Conservation (phyloP, 2,329 filamentous ascomycete species). For the Tolypocladium inflatum region DNA sequence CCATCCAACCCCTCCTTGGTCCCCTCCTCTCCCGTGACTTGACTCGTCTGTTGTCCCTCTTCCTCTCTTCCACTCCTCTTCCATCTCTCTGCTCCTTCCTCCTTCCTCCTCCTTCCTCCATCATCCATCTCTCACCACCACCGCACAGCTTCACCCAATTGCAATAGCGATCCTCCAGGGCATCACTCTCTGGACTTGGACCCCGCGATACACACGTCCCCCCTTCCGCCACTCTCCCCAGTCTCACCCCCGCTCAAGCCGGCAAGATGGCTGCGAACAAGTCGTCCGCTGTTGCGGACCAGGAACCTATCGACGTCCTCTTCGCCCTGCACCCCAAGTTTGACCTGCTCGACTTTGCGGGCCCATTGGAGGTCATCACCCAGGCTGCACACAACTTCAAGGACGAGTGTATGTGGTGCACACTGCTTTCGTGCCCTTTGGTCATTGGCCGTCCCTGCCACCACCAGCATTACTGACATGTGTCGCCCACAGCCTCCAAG, state of each 20-base stretch:
- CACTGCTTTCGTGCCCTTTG: background rate
- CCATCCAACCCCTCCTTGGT: background rate
- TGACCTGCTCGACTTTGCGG: conserved; percentile 48
- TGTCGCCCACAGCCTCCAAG: conserved; percentile 32
- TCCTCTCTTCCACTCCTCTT: background rate
- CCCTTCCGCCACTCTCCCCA: conserved; percentile 8
- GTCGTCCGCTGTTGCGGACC: conserved; percentile 47
- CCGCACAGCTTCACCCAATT: conserved; percentile 8
- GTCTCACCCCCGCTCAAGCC: conserved; percentile 7
- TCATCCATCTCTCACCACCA: conserved; percentile 11
- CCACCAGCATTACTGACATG: conserved; percentile 4
- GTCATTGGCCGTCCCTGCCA: background rate
- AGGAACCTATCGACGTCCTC: conserved; percentile 49
- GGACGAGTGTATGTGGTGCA: conserved; percentile 33
- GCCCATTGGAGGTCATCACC: conserved; percentile 42
- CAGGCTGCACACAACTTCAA: conserved; percentile 42
- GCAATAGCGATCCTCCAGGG: background rate
- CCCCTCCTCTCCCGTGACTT: conserved; percentile 1
- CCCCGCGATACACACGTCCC: background rate
- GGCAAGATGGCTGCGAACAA: conserved; percentile 47
- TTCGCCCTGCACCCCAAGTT: conserved; percentile 52
- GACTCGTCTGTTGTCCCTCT: background rate
- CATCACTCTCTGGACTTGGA: background rate
- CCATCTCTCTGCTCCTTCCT: conserved; percentile 2
- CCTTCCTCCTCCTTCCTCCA: conserved; percentile 7